A percentile compares a stretch with the other conserved stretches of the same genome.
These are phyloP conservation scores for Neopestalotiopsis sp. DNA, from an alignment of 2,329 filamentous ascomycete species.

Conservation along the genomic window DNA sequence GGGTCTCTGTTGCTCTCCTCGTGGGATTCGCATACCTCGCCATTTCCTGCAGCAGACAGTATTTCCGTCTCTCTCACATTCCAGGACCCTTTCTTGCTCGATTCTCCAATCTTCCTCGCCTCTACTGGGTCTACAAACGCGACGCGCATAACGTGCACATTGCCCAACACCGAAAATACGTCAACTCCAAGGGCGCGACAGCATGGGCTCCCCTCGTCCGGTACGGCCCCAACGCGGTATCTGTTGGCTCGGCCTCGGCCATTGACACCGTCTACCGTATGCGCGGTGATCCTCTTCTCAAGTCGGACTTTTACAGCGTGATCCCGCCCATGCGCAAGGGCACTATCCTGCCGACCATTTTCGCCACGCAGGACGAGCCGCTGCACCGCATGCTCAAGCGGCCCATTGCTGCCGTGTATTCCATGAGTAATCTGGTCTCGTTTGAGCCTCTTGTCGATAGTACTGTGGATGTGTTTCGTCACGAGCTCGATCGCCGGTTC, in stretches of 20 bases:
- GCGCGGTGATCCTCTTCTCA: background rate
- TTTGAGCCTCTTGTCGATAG: background rate
- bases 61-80: background rate
- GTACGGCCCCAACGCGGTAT: conserved; percentile 3
- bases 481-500: background rate
- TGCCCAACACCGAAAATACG: conserved; percentile 3
- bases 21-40: no score
- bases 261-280: conserved; percentile 4
- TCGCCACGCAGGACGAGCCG: background rate
- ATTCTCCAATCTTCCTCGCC: background rate
- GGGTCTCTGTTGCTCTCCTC: no score
- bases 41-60: no score
- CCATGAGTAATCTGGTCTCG: background rate
- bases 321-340: background rate
- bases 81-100: background rate
- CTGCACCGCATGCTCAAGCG: background rate
- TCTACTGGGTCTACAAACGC: background rate
- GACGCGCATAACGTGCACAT: background rate
- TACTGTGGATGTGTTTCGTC: background rate
- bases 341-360: conserved; percentile 2
- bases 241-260: background rate
- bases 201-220: background rate
- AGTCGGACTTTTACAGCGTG: conserved; percentile 5
- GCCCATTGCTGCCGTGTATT: background rate
- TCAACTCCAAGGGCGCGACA: background rate